A percentile compares a stretch with the other conserved stretches of the same genome.
phyloP scores from a whole-genome alignment of 306 rosid species.

The Cucurbita moschata region DNA sequence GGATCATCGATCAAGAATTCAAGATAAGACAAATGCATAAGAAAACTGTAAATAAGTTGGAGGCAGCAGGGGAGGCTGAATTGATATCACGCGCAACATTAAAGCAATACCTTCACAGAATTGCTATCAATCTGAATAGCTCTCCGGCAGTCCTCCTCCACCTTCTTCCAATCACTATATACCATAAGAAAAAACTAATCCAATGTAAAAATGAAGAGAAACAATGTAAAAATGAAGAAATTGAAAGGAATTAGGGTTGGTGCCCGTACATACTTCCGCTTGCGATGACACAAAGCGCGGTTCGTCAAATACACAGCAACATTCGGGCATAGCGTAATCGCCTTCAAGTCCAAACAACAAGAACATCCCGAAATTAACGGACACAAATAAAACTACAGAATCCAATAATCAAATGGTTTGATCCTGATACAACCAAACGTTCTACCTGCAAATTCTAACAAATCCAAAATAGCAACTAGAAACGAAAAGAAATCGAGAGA shows the following conservation, averaged over 20 bases:
- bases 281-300: slow-evolving; percentile 90
- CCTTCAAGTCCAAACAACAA: slow-evolving; percentile 21
- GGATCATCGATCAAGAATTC: background rate
- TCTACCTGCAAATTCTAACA: background rate
- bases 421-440: background rate
- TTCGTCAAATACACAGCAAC: slow-evolving; percentile 71
- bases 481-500: background rate
- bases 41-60: background rate
- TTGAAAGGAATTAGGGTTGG: background rate
- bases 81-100: background rate
- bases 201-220: background rate
- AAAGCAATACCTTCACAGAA: slow-evolving; percentile 52
- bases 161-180: slow-evolving; percentile 73
- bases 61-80: background rate
- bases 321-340: slow-evolving; percentile 68
- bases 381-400: background rate
- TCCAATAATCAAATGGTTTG: background rate
- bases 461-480: background rate
- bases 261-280: slow-evolving; percentile 59
- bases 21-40: background rate
- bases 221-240: background rate
- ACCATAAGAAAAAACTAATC: background rate
- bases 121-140: slow-evolving; percentile 64
- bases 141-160: slow-evolving; percentile 70
- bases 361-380: background rate